phyloP scores from a whole-genome alignment of 177 flowering plant genomes.

The Telopea speciosissima region DNA sequence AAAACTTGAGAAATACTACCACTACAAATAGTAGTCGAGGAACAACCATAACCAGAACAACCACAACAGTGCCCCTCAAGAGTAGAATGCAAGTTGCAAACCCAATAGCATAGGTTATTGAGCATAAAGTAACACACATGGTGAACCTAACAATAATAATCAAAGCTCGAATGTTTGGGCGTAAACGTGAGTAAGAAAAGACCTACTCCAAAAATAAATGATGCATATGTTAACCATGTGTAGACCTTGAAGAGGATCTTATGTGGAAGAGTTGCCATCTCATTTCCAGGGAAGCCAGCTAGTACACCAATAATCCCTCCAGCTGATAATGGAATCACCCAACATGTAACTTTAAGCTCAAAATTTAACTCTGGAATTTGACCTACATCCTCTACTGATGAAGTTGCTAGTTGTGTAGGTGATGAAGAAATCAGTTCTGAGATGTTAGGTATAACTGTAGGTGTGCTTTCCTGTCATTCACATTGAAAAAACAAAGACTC shows the following conservation, averaged over 20 bases:
- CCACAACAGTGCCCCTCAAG: background rate
- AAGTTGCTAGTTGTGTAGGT: background rate
- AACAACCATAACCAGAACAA: background rate
- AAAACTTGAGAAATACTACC: no score
- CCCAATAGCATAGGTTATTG: background rate
- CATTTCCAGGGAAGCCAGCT: background rate
- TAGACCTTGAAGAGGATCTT: background rate
- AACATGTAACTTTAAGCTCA: background rate
- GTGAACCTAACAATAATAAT: background rate
- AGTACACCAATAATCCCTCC: background rate
- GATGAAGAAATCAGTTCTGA: background rate
- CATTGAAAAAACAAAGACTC: background rate
- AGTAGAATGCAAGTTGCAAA: conserved; percentile 1
- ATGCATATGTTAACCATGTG: background rate
- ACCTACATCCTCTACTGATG: background rate
- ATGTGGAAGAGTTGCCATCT: background rate
- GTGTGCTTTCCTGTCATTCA: background rate
- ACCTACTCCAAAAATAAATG: background rate
- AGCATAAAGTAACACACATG: background rate
- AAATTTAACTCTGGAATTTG: background rate
- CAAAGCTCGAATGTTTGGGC: background rate
- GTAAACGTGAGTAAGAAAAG: background rate
- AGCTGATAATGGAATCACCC: background rate
- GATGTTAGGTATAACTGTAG: background rate
- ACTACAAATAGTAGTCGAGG: no score